A percentile compares a stretch with the other conserved stretches of the same genome.
phyloP scores from a whole-genome alignment of 805 yeast species.

The Pichia occidentalis region DNA sequence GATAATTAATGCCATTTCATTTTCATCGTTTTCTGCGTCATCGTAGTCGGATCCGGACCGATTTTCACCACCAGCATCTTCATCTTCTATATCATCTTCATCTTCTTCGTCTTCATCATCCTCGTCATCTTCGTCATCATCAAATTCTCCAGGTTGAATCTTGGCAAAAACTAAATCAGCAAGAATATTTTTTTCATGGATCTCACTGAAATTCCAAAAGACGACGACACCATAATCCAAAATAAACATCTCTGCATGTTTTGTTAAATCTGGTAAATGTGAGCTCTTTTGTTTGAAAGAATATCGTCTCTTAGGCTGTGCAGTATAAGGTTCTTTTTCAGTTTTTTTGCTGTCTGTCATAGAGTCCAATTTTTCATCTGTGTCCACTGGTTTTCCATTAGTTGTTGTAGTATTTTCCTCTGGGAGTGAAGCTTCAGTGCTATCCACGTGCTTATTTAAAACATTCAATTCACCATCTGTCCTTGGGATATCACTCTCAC shows the following conservation, averaged over 20 bases:
- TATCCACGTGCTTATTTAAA: no score
- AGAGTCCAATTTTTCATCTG: neutral
- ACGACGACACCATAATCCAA: conserved; percentile 94
- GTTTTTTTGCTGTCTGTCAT: neutral
- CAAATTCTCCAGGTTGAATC: conserved; percentile 36
- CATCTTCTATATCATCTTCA: conserved; percentile 28
- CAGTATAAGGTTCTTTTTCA: neutral
- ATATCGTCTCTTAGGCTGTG: neutral
- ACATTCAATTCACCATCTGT: conserved; percentile 1
- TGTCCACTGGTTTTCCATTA: neutral
- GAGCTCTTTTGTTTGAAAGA: conserved; percentile 15
- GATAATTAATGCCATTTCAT: conserved; percentile 41
- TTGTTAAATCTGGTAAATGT: conserved; percentile 39
- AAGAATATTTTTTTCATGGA: conserved; percentile 85
- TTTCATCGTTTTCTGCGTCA: conserved; percentile 8
- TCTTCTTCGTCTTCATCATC: conserved; percentile 33
- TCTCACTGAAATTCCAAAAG: conserved; percentile 92
- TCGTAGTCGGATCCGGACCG: conserved; percentile 3
- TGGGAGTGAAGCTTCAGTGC: no score
- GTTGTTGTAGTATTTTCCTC: neutral
- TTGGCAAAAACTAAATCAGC: conserved; percentile 82
- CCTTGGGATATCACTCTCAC: neutral
- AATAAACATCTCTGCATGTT: conserved; percentile 83
- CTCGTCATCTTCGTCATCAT: conserved; percentile 33
- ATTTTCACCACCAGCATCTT: conserved; percentile 6